Conservation (phyloP, 768 basidiomycete genomes). For the Dentipellis fragilis region DNA sequence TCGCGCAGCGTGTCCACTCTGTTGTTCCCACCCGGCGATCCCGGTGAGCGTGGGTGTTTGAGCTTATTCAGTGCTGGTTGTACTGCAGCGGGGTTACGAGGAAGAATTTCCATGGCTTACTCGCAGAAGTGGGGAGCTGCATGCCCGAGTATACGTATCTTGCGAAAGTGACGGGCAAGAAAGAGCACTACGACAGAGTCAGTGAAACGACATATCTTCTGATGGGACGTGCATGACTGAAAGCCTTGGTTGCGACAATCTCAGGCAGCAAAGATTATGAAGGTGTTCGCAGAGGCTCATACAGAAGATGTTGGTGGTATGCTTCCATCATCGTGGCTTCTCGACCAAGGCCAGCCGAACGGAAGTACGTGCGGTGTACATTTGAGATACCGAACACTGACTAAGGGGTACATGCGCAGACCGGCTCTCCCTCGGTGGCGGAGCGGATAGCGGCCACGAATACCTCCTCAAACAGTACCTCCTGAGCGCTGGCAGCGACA, state of each 20-base stretch:
- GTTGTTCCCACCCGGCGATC: not conserved
- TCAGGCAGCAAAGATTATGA: slow-evolving; percentile 41
- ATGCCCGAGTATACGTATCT: slow-evolving; percentile 84
- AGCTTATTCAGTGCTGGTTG: not conserved
- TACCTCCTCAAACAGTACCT: slow-evolving; percentile 70
- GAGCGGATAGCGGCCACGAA: slow-evolving; percentile 69
- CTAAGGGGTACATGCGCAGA: slow-evolving; percentile 30
- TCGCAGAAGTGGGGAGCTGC: slow-evolving; percentile 77
- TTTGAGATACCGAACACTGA: slow-evolving; percentile 7
- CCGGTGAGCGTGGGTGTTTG: not conserved
- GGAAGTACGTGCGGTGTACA: slow-evolving; percentile 29
- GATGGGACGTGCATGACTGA: too few species aligned
- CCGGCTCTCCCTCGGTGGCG: slow-evolving; percentile 34
- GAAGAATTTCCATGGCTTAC: slow-evolving; percentile 27
- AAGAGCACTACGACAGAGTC: slow-evolving; percentile 48
- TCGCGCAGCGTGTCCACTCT: not conserved
- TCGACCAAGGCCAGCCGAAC: slow-evolving; percentile 33
- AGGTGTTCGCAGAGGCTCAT: slow-evolving; percentile 37
- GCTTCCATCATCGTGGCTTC: slow-evolving; percentile 52
- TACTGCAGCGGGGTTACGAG: slow-evolving; percentile 27
- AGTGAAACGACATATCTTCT: slow-evolving; percentile 6
- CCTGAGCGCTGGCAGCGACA: slow-evolving; percentile 53
- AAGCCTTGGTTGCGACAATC: not conserved
- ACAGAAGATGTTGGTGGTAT: slow-evolving; percentile 43
- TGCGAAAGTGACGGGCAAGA: slow-evolving; percentile 66